Conservation (phyloP, 176 grass and related monocot species). For the Musa acuminata region DNA sequence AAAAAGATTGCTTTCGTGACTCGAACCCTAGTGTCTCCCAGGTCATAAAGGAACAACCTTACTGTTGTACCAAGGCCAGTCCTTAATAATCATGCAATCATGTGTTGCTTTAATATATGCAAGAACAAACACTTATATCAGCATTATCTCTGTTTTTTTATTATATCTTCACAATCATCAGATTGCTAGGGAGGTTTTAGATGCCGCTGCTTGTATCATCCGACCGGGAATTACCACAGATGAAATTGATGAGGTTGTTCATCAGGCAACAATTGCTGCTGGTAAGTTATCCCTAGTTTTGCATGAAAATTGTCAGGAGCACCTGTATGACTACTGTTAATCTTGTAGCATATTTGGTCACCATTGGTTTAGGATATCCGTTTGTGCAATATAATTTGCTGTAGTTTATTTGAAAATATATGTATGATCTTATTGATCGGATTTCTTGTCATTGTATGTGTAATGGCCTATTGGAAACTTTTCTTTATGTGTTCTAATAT, state of each 20-base stretch:
- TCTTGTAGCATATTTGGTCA: conserved; percentile 6
- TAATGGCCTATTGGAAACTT: neutral
- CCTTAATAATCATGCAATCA: too few species aligned
- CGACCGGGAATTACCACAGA: conserved; percentile 93
- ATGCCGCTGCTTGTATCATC: conserved; percentile 76
- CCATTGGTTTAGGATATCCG: neutral
- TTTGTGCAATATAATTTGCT: too few species aligned
- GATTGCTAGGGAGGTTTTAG: conserved; percentile 96
- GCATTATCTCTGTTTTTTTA: neutral
- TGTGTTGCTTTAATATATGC: too few species aligned
- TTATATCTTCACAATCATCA: conserved; percentile 25
- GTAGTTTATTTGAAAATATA: neutral
- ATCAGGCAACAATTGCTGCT: conserved; percentile 80
- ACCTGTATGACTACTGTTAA: neutral
- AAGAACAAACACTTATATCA: neutral
- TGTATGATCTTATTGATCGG: neutral
- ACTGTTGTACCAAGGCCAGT: too few species aligned
- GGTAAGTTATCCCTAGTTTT: conserved; percentile 37
- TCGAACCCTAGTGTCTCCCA: too few species aligned
- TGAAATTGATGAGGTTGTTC: conserved; percentile 97
- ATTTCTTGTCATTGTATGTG: neutral
- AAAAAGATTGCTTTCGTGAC: too few species aligned
- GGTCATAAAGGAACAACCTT: too few species aligned
- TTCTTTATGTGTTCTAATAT: neutral
- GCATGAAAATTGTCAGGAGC: neutral